Evolutionary conservation across 106 monocot genomes (phyloP).

Genomic region (Acorus calamus): DNA sequence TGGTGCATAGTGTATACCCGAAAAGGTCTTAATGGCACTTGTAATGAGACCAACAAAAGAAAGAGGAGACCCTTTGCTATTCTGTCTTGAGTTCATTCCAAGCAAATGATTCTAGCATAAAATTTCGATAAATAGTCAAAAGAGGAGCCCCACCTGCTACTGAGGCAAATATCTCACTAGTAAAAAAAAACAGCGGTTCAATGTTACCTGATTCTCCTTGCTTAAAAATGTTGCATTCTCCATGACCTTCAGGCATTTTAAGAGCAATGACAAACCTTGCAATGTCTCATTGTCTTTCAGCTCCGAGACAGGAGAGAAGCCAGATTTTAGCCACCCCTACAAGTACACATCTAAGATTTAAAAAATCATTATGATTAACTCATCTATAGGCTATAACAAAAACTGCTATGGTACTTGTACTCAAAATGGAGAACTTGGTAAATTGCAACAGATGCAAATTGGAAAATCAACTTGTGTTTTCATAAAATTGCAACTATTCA

Average conservation of each 20-base stretch:
- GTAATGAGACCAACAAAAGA: conserved; percentile 73
- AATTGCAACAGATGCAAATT: no score
- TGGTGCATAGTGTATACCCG: conserved; percentile 34
- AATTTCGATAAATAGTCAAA: not conserved
- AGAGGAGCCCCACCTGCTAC: no score
- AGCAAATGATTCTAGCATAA: conserved; percentile 63
- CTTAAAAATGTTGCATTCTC: conserved; percentile 98
- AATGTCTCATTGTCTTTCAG: conserved; percentile 36
- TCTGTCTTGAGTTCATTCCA: conserved; percentile 35
- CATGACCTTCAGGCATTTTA: conserved; percentile 94
- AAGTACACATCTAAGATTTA: conserved; percentile 3
- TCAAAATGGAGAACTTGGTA: no score
- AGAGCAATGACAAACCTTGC: conserved; percentile 55
- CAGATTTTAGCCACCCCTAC: conserved; percentile 39
- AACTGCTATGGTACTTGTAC: no score
- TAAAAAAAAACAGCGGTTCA: not conserved
- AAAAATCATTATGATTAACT: no score
- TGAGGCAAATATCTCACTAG: not conserved
- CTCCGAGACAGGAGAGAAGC: conserved; percentile 15
- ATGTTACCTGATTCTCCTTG: conserved; percentile 81
- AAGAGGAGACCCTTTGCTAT: conserved; percentile 20
- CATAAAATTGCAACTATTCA: no score
- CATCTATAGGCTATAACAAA: no score
- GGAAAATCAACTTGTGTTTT: no score
- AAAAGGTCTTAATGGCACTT: conserved; percentile 61